These are phyloP conservation scores for Flaveria trinervia DNA, from an alignment of 129 eudicot species.

Conservation along the genomic window DNA sequence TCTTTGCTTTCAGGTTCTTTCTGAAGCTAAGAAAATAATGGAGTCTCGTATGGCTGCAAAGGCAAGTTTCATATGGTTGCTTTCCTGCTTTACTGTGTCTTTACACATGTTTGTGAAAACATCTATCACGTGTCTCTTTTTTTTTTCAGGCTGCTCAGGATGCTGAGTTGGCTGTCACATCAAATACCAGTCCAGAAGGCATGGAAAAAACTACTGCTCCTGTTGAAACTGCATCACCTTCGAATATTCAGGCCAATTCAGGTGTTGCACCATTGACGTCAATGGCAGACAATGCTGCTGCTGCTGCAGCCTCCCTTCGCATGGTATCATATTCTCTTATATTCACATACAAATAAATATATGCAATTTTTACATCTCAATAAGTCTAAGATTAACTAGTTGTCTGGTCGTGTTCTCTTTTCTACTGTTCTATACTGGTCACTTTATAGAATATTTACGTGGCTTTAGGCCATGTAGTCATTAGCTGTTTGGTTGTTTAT, in stretches of 20 bases:
- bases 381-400: not conserved
- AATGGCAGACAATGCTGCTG: conserved; percentile 67
- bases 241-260: conserved; percentile 53
- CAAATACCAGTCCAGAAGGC: conserved; percentile 50
- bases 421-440: no score
- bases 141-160: conserved; percentile 67
- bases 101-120: not conserved
- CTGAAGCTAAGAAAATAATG: conserved; percentile 85
- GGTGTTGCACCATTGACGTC: conserved; percentile 52
- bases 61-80: conserved; percentile 44
- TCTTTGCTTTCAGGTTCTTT: conserved; percentile 58
- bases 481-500: not conserved
- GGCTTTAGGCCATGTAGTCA: not conserved
- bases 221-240: conserved; percentile 54
- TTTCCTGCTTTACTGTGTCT: conserved; percentile 9
- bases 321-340: conserved; percentile 39
- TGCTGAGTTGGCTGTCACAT: conserved; percentile 47
- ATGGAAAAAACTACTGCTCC: conserved; percentile 45
- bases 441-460: not conserved
- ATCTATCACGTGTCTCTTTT: conserved; percentile 10
- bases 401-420: not conserved
- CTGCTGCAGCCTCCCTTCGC: conserved; percentile 85
- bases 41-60: conserved; percentile 83
- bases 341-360: not conserved
- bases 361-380: not conserved